Evolutionary conservation across 2,329 filamentous ascomycete species (phyloP), one percentile per base, ranked within the genome.

Genomic region (Rutstroemia sp.): DNA sequence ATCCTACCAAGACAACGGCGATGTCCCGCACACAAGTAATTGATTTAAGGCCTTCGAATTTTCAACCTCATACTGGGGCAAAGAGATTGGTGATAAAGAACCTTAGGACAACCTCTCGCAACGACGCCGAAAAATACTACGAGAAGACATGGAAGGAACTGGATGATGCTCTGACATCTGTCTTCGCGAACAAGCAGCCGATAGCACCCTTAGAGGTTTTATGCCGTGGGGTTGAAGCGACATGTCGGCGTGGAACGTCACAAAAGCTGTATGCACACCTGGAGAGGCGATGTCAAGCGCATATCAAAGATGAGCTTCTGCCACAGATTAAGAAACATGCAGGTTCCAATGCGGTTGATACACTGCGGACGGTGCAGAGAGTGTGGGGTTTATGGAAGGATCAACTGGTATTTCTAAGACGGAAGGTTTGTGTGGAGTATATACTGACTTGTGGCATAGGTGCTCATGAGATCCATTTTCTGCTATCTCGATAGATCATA

Each of bases 1-100:
- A 61, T 16, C 67, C 67, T 63, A 66, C 57, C 36, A 67, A 63
- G 53, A 55, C 54, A 7, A 58, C 57, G 44, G 61, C 53, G 9
- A 58, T 59, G 19, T 39, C 53, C 4, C 58, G 57, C 16, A 51
- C 62, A 19, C 62, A 53, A 23, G 56, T 60, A 12, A 57, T 67
- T 27, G 66, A 67, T 27, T 51, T 68, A 14, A 55, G 61, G 4
- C 57, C 56, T 2, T 64, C 66, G 36, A 66, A 65, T 45, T 89
- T 92, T 68, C 88, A 87, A 63, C 85, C 89, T 12, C 83, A 89
- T 65, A 77, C 79, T 10, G 91, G 90, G 34, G 85, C 89, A 19
- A 92, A 87, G 76, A 92, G 87, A 72, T 80, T 99, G 47, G 82
- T 92, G n/a, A 89, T 99, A 65, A 96, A 96, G 80, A 97, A 96